Base-by-base conservation (phyloP, 495 filamentous ascomycete species). In the Trichoderma orchidacearum region DNA sequence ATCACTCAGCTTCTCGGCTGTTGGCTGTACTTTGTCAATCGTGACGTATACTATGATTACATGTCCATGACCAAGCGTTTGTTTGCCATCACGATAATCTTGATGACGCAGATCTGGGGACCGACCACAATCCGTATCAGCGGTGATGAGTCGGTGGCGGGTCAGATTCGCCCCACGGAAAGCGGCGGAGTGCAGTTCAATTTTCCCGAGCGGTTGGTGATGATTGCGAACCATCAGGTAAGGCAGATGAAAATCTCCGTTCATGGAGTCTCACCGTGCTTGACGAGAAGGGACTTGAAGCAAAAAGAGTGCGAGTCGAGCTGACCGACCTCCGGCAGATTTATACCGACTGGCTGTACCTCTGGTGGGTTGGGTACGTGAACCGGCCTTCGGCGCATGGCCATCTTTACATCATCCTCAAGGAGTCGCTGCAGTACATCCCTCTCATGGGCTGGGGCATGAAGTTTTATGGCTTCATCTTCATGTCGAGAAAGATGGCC, bases 321-420 rank as follows among this genome's bases (percentile, higher is more conserved):
- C 56, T 59, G 38, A 56, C 45, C 11, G 5, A 30, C 38, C 0
- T 30, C n/a, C 27, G n/a, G 21, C 52, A 77, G 77, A 79, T 93
- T 52, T 93, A 93, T 62, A 89, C 88, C 5, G 88, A 93, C 69
- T 93, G 88, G 88, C 67, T 92, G 11, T 93, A 93, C 64, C 74
- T 93, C 12, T 93, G 88, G 88, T 93, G 88, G 87, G 80, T 86
- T 17, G 84, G 84, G 23, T 93, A 92, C 60, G 83, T 87, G 25
- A 79, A 79, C 61, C 61, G 58, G 1, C 78, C 83, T 25, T 69
- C 74, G 38, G 85, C 86, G 77, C 87, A 90, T 58, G 89, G 89
- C n/a, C 84, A 87, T 56, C 71, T 93, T 57, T 92, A 84, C 68
- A 91, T 93, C 60, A 89, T 93, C 62, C 69, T 92, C 13, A 91